These are phyloP conservation scores for Oryza rufipogon DNA, from an alignment of 176 grass and related monocot species.

Conservation along the genomic window DNA sequence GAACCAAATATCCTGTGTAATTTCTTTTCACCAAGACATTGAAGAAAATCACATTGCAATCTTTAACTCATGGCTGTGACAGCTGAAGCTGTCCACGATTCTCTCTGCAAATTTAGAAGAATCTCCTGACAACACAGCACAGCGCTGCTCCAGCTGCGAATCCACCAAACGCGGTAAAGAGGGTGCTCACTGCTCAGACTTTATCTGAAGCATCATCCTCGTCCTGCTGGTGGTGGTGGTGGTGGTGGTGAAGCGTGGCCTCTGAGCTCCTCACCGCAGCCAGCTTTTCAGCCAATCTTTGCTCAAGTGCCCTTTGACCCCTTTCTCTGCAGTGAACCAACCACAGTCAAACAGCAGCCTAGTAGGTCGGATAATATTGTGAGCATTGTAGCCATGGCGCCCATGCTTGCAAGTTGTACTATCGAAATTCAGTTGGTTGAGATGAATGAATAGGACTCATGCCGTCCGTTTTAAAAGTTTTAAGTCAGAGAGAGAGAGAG, in stretches of 20 bases:
- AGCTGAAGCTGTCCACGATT: neutral
- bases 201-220: conserved; percentile 57
- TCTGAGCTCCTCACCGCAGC: conserved; percentile 34
- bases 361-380: neutral
- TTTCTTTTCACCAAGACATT: neutral
- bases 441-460: too few relatives aligned
- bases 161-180: neutral
- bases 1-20: neutral
- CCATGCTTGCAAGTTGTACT: neutral
- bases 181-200: conserved; percentile 53
- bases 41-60: neutral
- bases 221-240: neutral
- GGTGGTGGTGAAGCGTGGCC: conserved; percentile 1
- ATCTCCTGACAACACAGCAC: neutral
- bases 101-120: neutral
- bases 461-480: neutral
- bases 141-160: neutral
- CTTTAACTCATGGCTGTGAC: neutral
- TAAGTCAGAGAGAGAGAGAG: neutral
- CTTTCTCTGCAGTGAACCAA: conserved; percentile 60
- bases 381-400: neutral
- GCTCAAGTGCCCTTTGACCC: conserved; percentile 80
- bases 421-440: neutral
- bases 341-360: neutral
- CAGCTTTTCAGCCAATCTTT: conserved; percentile 74